phyloP scores from a whole-genome alignment of 768 basidiomycete genomes.

The Lactarius sanguifluus region DNA sequence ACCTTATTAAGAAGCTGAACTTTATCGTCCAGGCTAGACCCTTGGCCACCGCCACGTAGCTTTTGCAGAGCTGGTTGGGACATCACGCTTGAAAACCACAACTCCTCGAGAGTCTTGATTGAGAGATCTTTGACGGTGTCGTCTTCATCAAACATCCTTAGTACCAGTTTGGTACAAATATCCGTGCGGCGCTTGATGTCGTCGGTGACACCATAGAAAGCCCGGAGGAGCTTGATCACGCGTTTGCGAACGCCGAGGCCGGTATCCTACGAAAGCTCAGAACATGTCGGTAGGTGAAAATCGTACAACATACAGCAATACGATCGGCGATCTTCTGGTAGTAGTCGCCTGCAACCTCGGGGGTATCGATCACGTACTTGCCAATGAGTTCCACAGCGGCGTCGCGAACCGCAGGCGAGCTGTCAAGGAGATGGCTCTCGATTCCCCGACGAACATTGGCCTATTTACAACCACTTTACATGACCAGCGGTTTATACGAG shows the following conservation, averaged over 20 bases:
- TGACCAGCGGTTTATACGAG: not conserved
- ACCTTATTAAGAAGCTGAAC: constrained; percentile 61
- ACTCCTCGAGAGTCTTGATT: constrained; percentile 83
- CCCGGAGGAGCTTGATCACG: constrained; percentile 90
- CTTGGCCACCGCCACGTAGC: constrained; percentile 33
- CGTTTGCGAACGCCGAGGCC: constrained; percentile 92
- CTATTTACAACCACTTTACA: constrained; percentile 41
- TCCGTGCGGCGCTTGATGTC: constrained; percentile 65
- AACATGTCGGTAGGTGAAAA: not conserved
- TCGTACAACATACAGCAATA: constrained; percentile 64
- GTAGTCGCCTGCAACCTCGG: constrained; percentile 86
- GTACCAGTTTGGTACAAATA: constrained; percentile 77
- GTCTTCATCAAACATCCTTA: constrained; percentile 89
- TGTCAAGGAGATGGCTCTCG: constrained; percentile 87
- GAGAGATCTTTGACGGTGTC: constrained; percentile 94
- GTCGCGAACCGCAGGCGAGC: constrained; percentile 92
- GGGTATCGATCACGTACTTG: constrained; percentile 92
- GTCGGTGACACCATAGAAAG: constrained; percentile 68
- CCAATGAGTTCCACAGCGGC: constrained; percentile 96
- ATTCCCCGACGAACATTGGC: constrained; percentile 80
- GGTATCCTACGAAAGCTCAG: constrained; percentile 64
- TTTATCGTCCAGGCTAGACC: constrained; percentile 47
- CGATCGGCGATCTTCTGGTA: constrained; percentile 86
- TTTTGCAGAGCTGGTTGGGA: constrained; percentile 35
- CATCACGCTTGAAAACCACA: constrained; percentile 66